Conservation (phyloP, 495 filamentous ascomycete genomes). For the Penicillium paxilli region DNA sequence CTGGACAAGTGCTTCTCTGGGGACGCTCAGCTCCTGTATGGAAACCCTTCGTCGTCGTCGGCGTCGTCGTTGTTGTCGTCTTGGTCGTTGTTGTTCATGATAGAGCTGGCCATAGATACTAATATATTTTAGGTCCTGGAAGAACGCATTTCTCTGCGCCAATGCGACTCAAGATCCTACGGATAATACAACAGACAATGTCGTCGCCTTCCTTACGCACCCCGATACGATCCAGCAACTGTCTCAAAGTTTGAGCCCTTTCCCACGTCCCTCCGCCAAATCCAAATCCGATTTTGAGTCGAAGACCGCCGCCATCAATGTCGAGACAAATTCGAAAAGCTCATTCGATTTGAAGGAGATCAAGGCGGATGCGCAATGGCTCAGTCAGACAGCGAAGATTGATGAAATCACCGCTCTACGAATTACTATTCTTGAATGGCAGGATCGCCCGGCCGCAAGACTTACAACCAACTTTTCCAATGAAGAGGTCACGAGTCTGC, state of each 20-base stretch:
- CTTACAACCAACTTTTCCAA: constrained; percentile 65
- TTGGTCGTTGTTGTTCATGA: too few relatives aligned
- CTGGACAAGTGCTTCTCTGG: constrained; percentile 64
- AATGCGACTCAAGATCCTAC: constrained; percentile 50
- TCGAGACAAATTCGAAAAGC: constrained; percentile 65
- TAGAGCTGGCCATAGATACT: constrained; percentile 8
- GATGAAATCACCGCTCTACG: constrained; percentile 83
- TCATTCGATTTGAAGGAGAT: constrained; percentile 76
- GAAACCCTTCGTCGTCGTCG: too few relatives aligned
- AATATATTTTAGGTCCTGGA: constrained; percentile 66
- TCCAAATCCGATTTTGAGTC: constrained; percentile 76
- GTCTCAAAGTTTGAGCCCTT: constrained; percentile 62
- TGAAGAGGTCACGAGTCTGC: constrained; percentile 66
- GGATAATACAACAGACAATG: constrained; percentile 46
- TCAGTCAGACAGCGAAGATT: constrained; percentile 72
- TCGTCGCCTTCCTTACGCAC: constrained; percentile 67
- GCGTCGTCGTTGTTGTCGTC: too few relatives aligned
- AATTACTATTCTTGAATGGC: constrained; percentile 80
- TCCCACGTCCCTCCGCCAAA: constrained; percentile 55
- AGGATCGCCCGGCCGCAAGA: constrained; percentile 64
- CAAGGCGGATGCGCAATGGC: constrained; percentile 82
- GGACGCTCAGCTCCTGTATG: constrained; percentile 59
- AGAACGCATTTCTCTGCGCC: constrained; percentile 64
- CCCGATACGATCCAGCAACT: constrained; percentile 65
- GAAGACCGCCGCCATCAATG: constrained; percentile 88